Evolutionary conservation across 1,284 basidiomycete species (phyloP), one percentile per base, ranked within the genome.

Genomic region (Sanguinoderma infundibulare): DNA sequence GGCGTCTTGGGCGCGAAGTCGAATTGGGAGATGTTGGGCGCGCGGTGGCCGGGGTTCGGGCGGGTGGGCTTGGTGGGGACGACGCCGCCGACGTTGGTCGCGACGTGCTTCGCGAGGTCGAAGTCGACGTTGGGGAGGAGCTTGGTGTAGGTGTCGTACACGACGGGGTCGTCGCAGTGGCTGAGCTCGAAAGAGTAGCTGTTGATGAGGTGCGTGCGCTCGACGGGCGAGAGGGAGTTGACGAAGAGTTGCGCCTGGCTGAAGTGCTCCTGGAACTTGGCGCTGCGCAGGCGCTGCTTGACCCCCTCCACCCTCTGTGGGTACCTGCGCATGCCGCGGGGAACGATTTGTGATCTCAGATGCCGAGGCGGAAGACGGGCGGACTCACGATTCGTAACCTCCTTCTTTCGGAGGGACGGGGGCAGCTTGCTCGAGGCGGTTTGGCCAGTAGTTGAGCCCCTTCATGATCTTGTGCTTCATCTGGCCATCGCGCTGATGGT

Each of bases 181-280:
- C n/a, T n/a, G n/a, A n/a, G n/a, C n/a, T n/a, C n/a, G n/a, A n/a
- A n/a, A n/a, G n/a, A n/a, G n/a, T n/a, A n/a, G n/a, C n/a, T n/a
- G n/a, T n/a, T n/a, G n/a, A n/a, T n/a, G n/a, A n/a, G 78, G 73
- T 95, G 92, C 7, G 77, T 65, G 75, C 89, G 86, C 78, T 95
- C 93, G 57, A 84, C 71, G 0, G 79, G 68, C 1, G 82, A 71
- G 57, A 95, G 81, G 15, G 91, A 94, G 78, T 95, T 95, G 77
- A 85, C 89, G 78, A 92, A 93, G 20, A 94, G 80, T 67, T 93
- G 85, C 0, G 91, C 83, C 71, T 91, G 88, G 57, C 79, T 83
- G 68, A 74, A 88, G 64, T 91, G 87, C 70, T 92, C 90, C 67
- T 86, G 78, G 78, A 94, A 94, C 71, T 95, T 94, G 17, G 79